phyloP scores from a whole-genome alignment of 208 protist species.

The Porcisia deanei region DNA sequence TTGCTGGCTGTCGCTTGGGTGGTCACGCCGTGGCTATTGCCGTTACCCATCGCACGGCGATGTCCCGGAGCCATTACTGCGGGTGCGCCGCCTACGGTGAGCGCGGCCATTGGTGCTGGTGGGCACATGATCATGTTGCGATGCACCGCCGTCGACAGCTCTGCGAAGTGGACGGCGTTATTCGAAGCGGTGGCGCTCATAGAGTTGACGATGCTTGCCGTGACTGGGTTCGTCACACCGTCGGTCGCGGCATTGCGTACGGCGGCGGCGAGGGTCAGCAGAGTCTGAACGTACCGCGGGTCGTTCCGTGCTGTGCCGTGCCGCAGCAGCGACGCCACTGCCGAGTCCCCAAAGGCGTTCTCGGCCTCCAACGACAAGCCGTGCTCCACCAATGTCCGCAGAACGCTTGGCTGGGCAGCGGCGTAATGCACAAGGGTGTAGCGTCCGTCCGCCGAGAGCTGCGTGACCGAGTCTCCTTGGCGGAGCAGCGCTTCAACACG shows the following conservation, averaged over 20 bases:
- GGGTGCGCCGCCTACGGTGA: not conserved
- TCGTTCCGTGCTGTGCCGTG: conserved; percentile 76
- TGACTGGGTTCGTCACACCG: not conserved
- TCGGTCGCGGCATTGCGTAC: not conserved
- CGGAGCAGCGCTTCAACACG: conserved; percentile 63
- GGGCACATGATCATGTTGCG: conserved; percentile 78
- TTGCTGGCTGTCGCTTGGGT: not conserved
- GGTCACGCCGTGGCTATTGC: not conserved
- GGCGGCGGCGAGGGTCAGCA: conserved; percentile 1
- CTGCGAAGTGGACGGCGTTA: conserved; percentile 37
- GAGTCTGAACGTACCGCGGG: conserved; percentile 32
- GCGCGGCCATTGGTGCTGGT: conserved; percentile 36
- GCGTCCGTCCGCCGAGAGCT: conserved; percentile 72
- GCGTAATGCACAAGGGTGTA: conserved; percentile 91
- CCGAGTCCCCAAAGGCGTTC: conserved; percentile 73
- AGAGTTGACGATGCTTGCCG: conserved; percentile 7
- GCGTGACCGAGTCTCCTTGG: conserved; percentile 48
- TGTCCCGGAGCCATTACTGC: conserved; percentile 3
- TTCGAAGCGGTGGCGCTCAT: conserved; percentile 5
- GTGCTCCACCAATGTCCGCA: conserved; percentile 36
- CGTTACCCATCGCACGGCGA: conserved; percentile 1
- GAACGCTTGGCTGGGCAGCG: conserved; percentile 50
- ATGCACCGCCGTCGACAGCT: conserved; percentile 41
- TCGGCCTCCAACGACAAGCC: conserved; percentile 67
- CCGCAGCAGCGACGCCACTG: conserved; percentile 71